These are phyloP conservation scores for Spergularia bocconei DNA, from an alignment of 148 eudicot species.

Conservation along the genomic window DNA sequence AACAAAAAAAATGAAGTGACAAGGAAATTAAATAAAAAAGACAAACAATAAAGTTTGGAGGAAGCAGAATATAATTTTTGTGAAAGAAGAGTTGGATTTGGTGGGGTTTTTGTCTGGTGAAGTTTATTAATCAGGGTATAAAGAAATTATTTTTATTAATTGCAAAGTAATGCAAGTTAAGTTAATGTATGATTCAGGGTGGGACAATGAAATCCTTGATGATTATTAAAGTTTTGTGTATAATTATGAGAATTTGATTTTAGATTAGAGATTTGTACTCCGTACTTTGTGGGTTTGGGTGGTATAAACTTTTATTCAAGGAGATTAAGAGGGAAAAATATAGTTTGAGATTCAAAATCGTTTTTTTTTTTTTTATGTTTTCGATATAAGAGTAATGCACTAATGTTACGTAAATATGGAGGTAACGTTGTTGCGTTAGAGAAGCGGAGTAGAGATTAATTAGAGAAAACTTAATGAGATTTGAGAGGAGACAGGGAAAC, in stretches of 20 bases:
- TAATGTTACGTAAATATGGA: no score
- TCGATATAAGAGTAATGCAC: no score
- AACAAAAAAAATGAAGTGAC: neutral
- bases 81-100: slow-evolving; percentile 32
- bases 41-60: neutral
- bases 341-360: neutral
- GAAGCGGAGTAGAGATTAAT: no score
- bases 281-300: neutral
- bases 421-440: no score
- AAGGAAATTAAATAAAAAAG: neutral
- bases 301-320: neutral
- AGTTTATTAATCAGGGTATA: neutral
- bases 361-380: neutral
- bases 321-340: slow-evolving; percentile 14
- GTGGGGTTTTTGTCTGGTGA: slow-evolving; percentile 31
- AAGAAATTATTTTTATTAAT: neutral
- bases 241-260: slow-evolving; percentile 15
- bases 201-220: slow-evolving; percentile 34
- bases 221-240: slow-evolving; percentile 12
- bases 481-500: slow-evolving; percentile 18
- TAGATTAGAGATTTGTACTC: neutral
- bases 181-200: slow-evolving; percentile 15
- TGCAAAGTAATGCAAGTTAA: neutral
- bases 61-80: slow-evolving; percentile 13
- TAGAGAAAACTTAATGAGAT: neutral